phyloP scores from a whole-genome alignment of 2,329 filamentous ascomycete species.

The Hymenoscyphus albidus region DNA sequence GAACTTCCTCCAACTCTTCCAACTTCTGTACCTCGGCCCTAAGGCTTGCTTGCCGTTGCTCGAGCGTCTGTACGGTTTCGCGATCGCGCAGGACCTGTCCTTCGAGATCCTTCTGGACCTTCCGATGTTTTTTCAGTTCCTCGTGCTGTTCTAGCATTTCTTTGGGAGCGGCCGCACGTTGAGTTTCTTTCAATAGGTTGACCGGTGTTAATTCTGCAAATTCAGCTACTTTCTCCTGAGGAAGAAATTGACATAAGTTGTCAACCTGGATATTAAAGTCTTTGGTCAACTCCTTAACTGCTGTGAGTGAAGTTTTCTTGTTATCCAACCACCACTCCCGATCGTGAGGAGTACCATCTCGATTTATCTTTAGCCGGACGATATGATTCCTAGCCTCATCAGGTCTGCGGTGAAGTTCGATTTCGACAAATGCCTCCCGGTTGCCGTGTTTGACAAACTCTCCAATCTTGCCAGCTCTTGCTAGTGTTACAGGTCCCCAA shows the following conservation, averaged over 20 bases:
- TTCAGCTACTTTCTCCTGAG: slow-evolving; percentile 92
- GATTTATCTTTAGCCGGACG: slow-evolving; percentile 71
- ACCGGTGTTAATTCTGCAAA: slow-evolving; percentile 82
- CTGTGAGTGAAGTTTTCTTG: slow-evolving; percentile 56
- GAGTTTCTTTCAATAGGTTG: slow-evolving; percentile 78
- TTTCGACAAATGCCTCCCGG: slow-evolving; percentile 75
- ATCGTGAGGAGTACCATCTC: slow-evolving; percentile 66
- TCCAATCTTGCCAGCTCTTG: slow-evolving; percentile 76
- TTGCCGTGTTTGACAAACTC: slow-evolving; percentile 93
- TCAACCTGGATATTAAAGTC: slow-evolving; percentile 89
- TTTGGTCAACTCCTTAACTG: slow-evolving; percentile 63
- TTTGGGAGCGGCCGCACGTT: slow-evolving; percentile 79
- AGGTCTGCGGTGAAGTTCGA: slow-evolving; percentile 72
- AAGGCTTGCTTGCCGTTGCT: slow-evolving; percentile 68
- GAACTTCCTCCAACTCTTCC: slow-evolving; percentile 67
- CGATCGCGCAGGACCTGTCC: slow-evolving; percentile 53
- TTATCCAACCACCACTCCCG: slow-evolving; percentile 76
- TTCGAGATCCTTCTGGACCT: slow-evolving; percentile 62
- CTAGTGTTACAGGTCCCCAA: slow-evolving; percentile 76
- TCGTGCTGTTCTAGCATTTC: slow-evolving; percentile 78
- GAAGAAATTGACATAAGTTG: slow-evolving; percentile 95
- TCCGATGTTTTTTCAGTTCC: slow-evolving; percentile 66
- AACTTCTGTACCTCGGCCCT: slow-evolving; percentile 80
- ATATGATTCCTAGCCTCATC: slow-evolving; percentile 63
- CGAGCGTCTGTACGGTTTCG: slow-evolving; percentile 62